Percentiles rank a stretch among this genome's conserved stretches.
phyloP scores from a whole-genome alignment of 2,329 filamentous ascomycete species.

The Colletotrichum sp. region DNA sequence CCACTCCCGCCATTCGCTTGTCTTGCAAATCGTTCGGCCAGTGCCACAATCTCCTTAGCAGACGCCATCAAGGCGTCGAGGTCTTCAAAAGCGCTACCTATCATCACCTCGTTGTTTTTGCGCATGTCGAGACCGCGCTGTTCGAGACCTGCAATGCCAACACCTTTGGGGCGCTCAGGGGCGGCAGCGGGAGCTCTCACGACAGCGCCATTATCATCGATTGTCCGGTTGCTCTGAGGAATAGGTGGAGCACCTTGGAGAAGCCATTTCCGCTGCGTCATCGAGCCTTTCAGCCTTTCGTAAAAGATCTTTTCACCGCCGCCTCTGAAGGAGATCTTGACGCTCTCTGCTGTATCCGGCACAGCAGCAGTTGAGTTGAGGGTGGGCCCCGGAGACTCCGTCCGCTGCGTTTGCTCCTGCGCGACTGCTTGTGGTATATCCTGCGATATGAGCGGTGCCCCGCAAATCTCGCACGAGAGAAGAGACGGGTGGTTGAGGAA shows the following conservation, averaged over 20 bases:
- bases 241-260: constrained; percentile 88
- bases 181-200: constrained; percentile 24
- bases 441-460: constrained; percentile 71
- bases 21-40: constrained; percentile 85
- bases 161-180: constrained; percentile 59
- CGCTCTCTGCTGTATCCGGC: constrained; percentile 69
- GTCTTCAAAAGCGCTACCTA: constrained; percentile 94
- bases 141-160: constrained; percentile 92
- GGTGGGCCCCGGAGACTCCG: constrained; percentile 80
- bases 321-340: constrained; percentile 90
- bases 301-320: constrained; percentile 91
- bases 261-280: constrained; percentile 95
- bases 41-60: constrained; percentile 92
- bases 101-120: constrained; percentile 91
- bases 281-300: constrained; percentile 84
- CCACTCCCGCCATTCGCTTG: constrained; percentile 66
- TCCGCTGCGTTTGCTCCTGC: constrained; percentile 49
- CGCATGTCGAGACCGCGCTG: constrained; percentile 82
- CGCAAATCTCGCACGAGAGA: constrained; percentile 88
- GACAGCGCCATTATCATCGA: constrained; percentile 41
- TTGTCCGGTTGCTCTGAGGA: constrained; percentile 62
- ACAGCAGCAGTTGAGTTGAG: constrained; percentile 47
- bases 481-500: constrained; percentile 93
- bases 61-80: constrained; percentile 97
- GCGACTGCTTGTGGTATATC: constrained; percentile 43